These are phyloP conservation scores for Fonsecaea pedrosoi DNA, from an alignment of 2,329 filamentous ascomycete genomes.

Conservation along the genomic window DNA sequence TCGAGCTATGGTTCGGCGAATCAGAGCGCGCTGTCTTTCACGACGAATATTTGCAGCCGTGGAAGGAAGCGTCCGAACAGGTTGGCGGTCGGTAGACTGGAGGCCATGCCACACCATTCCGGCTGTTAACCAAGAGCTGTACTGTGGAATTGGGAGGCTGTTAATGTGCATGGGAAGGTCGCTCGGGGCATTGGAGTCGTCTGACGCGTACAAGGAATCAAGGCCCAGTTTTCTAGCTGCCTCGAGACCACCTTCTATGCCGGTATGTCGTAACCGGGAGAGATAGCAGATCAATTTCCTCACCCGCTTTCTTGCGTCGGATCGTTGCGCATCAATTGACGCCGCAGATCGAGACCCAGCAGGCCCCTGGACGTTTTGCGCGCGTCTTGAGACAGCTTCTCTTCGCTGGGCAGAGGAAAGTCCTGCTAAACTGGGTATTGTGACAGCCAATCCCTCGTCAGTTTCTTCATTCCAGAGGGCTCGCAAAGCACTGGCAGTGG, in stretches of 20 bases:
- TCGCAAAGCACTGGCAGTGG: conserved; percentile 31
- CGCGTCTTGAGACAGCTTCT: conserved; percentile 2
- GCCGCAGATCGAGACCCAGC: conserved; percentile 5
- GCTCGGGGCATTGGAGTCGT: conserved; percentile 31
- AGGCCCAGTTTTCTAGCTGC: conserved; percentile 31
- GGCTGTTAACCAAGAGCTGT: conserved; percentile 67
- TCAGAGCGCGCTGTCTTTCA: conserved; percentile 26
- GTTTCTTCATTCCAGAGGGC: conserved; percentile 31
- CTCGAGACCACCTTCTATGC: conserved; percentile 31
- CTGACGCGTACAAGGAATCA: conserved; percentile 33
- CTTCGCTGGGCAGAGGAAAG: not conserved
- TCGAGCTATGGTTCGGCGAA: conserved; percentile 22
- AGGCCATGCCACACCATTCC: conserved; percentile 67
- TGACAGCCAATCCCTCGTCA: conserved; percentile 2
- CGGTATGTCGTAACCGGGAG: conserved; percentile 53
- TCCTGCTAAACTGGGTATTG: not conserved
- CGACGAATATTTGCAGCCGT: conserved; percentile 21
- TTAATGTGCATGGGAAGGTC: conserved; percentile 38
- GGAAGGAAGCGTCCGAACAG: not conserved
- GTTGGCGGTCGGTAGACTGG: conserved; percentile 60
- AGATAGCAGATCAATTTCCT: conserved; percentile 69
- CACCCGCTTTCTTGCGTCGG: conserved; percentile 46
- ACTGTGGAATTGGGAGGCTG: conserved; percentile 49
- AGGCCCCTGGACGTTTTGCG: conserved; percentile 4
- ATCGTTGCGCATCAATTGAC: not conserved